Percentiles rank a stretch among this genome's conserved stretches.
phyloP scores from a whole-genome alignment of 2,329 filamentous ascomycete genomes.

The Beauveria sp. region DNA sequence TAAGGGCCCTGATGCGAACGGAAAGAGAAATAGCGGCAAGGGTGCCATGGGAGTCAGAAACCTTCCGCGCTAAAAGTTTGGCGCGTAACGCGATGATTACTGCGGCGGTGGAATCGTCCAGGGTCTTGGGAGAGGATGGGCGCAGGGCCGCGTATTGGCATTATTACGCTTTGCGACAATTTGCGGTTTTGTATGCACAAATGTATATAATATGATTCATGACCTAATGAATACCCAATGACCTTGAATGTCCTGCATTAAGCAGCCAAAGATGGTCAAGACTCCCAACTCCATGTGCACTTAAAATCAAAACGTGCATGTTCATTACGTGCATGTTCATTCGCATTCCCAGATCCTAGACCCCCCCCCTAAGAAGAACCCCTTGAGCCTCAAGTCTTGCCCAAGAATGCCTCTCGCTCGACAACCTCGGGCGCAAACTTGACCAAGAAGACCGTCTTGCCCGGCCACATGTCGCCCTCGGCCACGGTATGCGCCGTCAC shows the following conservation, averaged over 20 bases:
- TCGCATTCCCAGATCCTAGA: neutral
- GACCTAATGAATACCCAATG: neutral
- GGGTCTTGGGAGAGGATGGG: neutral
- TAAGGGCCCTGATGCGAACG: constrained; percentile 40
- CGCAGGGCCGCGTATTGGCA: neutral
- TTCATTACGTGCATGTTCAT: neutral
- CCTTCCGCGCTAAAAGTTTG: constrained; percentile 17
- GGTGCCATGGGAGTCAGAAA: constrained; percentile 13
- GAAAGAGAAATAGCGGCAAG: constrained; percentile 14
- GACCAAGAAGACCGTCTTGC: constrained; percentile 90
- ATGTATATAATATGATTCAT: neutral
- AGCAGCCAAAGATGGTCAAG: neutral
- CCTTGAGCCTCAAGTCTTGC: constrained; percentile 37
- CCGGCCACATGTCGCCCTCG: constrained; percentile 83
- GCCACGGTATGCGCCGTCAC: constrained; percentile 80
- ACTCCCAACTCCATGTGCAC: constrained; percentile 4
- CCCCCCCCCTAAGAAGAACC: neutral
- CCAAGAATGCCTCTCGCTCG: constrained; percentile 80
- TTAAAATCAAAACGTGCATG: neutral
- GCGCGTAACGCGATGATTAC: neutral
- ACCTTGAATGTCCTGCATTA: neutral
- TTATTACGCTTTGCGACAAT: neutral
- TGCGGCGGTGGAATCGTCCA: neutral
- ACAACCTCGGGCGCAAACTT: constrained; percentile 88
- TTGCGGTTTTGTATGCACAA: neutral